Percentiles rank a stretch among this genome's conserved stretches.
Conservation (phyloP, 2,329 filamentous ascomycete genomes). For the Phialocephala sp. region DNA sequence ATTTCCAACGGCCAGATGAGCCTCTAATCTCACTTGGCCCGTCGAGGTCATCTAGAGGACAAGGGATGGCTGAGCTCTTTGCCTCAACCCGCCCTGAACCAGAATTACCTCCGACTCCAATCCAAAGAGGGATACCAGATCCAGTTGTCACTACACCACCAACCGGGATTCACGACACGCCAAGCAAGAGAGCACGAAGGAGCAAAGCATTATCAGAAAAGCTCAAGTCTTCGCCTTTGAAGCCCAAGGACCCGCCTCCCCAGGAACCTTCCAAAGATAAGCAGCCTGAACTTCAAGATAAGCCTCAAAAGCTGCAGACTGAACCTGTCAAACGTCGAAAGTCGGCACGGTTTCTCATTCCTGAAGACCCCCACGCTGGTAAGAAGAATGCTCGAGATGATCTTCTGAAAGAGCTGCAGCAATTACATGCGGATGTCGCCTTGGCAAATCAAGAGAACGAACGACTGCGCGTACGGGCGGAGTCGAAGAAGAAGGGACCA, state of each 20-base stretch:
- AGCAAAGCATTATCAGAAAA: constrained; percentile 43
- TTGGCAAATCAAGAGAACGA: constrained; percentile 64
- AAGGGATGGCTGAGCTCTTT: constrained; percentile 11
- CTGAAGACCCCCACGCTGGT: constrained; percentile 43
- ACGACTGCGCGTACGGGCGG: constrained; percentile 52
- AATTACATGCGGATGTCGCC: constrained; percentile 63
- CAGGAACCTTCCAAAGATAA: constrained; percentile 31
- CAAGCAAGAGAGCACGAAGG: constrained; percentile 54
- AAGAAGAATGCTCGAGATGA: constrained; percentile 60
- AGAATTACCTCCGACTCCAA: constrained; percentile 65
- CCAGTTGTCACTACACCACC: constrained; percentile 61
- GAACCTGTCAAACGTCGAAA: constrained; percentile 32
- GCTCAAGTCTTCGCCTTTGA: constrained; percentile 43
- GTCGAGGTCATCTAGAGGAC: not conserved
- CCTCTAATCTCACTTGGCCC: not conserved
- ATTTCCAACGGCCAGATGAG: constrained; percentile 1
- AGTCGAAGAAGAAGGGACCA: constrained; percentile 47
- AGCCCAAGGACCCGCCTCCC: constrained; percentile 32
- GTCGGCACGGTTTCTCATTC: constrained; percentile 38
- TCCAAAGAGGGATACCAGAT: constrained; percentile 55
- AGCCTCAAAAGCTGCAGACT: constrained; percentile 2
- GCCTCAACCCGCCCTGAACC: constrained; percentile 51
- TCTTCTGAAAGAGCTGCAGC: constrained; percentile 60
- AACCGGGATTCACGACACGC: constrained; percentile 64
- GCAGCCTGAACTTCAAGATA: constrained; percentile 12